phyloP scores from a whole-genome alignment of 371 early-diverging fungal species.

The Sporodiniella umbellata region DNA sequence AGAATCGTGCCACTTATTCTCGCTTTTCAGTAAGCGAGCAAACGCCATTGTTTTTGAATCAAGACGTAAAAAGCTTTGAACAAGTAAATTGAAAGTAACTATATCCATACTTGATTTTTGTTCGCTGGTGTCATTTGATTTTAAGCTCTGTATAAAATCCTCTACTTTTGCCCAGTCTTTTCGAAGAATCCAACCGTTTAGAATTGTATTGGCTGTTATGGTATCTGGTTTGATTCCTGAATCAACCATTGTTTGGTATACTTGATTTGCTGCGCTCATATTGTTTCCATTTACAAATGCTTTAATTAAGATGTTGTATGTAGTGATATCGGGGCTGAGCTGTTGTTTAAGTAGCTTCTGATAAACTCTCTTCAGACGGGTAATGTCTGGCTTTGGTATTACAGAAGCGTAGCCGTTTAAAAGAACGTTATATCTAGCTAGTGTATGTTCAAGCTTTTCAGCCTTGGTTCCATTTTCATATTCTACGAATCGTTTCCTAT shows the following conservation, averaged over 20 bases:
- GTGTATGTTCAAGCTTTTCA: slow-evolving; percentile 39
- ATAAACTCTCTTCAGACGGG: slow-evolving; percentile 19
- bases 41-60: slow-evolving; percentile 12
- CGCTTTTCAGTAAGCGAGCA: slow-evolving; percentile 7
- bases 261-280: slow-evolving; percentile 35
- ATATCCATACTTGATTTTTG: slow-evolving; percentile 14
- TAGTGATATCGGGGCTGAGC: slow-evolving; percentile 65
- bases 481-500: slow-evolving; percentile 10
- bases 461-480: background rate
- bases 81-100: slow-evolving; percentile 34
- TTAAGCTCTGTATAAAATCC: slow-evolving; percentile 17
- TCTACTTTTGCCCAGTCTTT: slow-evolving; percentile 29
- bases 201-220: slow-evolving; percentile 28
- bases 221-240: slow-evolving; percentile 21
- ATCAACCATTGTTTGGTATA: slow-evolving; percentile 23
- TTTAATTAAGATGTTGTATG: slow-evolving; percentile 79
- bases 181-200: slow-evolving; percentile 32
- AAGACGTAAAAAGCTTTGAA: slow-evolving; percentile 35
- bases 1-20: slow-evolving; percentile 13
- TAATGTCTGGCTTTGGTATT: slow-evolving; percentile 29
- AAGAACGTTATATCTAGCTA: slow-evolving; percentile 67
- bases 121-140: background rate
- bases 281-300: slow-evolving; percentile 67
- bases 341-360: slow-evolving; percentile 38
- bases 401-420: slow-evolving; percentile 70